These are phyloP conservation scores for Aspergillus pseudoglaucus DNA, from an alignment of 2,329 filamentous ascomycete genomes.

Conservation along the genomic window DNA sequence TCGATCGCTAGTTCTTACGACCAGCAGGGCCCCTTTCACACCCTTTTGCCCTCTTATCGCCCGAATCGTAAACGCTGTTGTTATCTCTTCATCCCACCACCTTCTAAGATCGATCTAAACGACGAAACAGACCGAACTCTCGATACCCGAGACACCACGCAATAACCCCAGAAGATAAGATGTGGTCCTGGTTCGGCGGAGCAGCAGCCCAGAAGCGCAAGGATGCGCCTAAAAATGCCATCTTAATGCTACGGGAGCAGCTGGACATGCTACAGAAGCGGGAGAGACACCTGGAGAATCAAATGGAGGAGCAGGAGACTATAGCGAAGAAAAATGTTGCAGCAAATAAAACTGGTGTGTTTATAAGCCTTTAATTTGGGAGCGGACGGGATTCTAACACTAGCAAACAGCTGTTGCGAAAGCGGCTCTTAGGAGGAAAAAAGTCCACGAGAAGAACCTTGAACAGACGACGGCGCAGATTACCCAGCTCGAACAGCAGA, in stretches of 20 bases:
- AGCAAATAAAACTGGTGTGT: constrained; percentile 86
- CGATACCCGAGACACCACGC: not conserved
- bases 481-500: constrained; percentile 86
- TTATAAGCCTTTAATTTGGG: too few relatives aligned
- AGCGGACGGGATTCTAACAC: not conserved
- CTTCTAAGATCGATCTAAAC: not conserved
- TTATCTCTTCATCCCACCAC: not conserved
- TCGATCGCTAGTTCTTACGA: not conserved
- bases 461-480: constrained; percentile 89
- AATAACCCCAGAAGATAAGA: constrained; percentile 23
- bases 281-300: constrained; percentile 80
- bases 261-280: constrained; percentile 97
- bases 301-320: constrained; percentile 87
- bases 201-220: constrained; percentile 76
- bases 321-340: constrained; percentile 83
- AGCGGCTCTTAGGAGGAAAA: constrained; percentile 85
- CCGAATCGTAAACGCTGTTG: not conserved
- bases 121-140: not conserved
- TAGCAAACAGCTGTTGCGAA: constrained; percentile 63
- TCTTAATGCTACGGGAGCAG: constrained; percentile 77
- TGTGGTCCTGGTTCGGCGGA: constrained; percentile 91
- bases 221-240: constrained; percentile 94
- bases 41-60: not conserved
- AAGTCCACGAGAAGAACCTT: constrained; percentile 82
- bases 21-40: not conserved